These are phyloP conservation scores for Tetradesmus obliquus DNA, from an alignment of 139 green algal genomes.

Conservation along the genomic window DNA sequence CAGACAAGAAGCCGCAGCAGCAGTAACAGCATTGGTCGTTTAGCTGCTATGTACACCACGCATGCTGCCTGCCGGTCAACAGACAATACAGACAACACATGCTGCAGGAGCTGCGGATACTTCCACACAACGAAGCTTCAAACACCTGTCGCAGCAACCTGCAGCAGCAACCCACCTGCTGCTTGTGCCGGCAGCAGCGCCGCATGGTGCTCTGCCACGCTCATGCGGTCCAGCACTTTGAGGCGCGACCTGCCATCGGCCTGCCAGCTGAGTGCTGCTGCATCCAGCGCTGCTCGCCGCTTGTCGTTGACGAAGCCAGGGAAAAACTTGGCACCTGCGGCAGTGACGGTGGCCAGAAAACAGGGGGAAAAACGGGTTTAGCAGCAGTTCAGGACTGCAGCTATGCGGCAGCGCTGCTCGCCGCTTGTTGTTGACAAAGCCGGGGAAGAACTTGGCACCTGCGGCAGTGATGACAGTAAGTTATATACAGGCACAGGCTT, in stretches of 20 bases:
- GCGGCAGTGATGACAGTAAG: conserved; percentile 3
- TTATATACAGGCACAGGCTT: background rate
- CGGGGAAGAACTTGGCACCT: conserved; percentile 79
- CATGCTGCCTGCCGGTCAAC: too few species aligned
- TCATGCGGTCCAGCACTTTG: conserved; percentile 49
- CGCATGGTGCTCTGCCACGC: conserved; percentile 42
- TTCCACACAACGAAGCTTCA: too few species aligned
- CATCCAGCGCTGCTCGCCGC: conserved; percentile 65
- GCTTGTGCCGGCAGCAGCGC: background rate
- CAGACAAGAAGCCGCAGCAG: background rate
- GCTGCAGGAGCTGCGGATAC: background rate
- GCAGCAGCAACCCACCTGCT: background rate
- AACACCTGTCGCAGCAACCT: too few species aligned
- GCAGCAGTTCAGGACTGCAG: background rate
- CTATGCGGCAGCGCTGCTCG: conserved; percentile 47
- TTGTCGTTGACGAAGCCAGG: conserved; percentile 63
- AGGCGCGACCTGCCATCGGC: conserved; percentile 55
- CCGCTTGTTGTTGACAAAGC: conserved; percentile 54
- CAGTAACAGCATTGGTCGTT: too few species aligned
- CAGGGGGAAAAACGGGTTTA: background rate
- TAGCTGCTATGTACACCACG: too few species aligned
- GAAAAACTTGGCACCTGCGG: conserved; percentile 77
- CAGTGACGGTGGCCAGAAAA: too few species aligned
- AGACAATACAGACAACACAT: background rate
- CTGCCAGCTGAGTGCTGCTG: conserved; percentile 68